Conservation (phyloP, 139 green algal species). For the Chlorella sp. region DNA sequence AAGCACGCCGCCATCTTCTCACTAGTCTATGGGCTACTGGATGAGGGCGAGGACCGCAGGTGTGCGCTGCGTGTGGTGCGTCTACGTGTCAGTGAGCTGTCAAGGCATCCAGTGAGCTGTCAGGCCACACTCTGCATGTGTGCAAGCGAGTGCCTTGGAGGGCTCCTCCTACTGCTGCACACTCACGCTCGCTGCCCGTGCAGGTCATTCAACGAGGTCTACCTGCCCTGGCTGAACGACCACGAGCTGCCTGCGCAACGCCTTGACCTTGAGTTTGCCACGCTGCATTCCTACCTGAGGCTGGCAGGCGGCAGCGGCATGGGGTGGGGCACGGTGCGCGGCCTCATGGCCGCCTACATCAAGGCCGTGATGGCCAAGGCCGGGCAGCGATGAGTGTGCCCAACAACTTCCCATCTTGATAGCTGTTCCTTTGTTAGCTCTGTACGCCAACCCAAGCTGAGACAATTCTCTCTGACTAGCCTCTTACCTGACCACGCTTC, state of each 20-base stretch:
- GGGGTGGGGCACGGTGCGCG: neutral
- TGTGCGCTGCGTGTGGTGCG: neutral
- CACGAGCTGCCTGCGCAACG: constrained; percentile 7
- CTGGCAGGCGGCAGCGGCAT: neutral
- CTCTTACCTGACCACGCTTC: too few relatives aligned
- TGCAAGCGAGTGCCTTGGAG: too few relatives aligned
- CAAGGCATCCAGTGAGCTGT: too few relatives aligned
- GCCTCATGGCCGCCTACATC: constrained; percentile 17
- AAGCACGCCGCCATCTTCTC: constrained; percentile 44
- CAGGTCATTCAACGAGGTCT: constrained; percentile 41
- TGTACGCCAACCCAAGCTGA: too few relatives aligned
- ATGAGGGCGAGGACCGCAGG: constrained; percentile 24
- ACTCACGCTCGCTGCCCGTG: neutral
- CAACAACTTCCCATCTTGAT: neutral
- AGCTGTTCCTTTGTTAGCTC: neutral
- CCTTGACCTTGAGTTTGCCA: constrained; percentile 36
- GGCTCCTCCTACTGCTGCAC: too few relatives aligned
- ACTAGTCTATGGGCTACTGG: constrained; percentile 35
- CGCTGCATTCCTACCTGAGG: constrained; percentile 28
- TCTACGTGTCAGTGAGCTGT: too few relatives aligned
- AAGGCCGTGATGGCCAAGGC: constrained; percentile 1
- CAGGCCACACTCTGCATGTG: too few relatives aligned
- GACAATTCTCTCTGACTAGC: too few relatives aligned
- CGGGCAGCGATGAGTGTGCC: neutral
- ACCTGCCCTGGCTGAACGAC: constrained; percentile 48